These are phyloP conservation scores for Skeletonema marinoi DNA, from an alignment of 108 stramenopile genomes.

Conservation along the genomic window DNA sequence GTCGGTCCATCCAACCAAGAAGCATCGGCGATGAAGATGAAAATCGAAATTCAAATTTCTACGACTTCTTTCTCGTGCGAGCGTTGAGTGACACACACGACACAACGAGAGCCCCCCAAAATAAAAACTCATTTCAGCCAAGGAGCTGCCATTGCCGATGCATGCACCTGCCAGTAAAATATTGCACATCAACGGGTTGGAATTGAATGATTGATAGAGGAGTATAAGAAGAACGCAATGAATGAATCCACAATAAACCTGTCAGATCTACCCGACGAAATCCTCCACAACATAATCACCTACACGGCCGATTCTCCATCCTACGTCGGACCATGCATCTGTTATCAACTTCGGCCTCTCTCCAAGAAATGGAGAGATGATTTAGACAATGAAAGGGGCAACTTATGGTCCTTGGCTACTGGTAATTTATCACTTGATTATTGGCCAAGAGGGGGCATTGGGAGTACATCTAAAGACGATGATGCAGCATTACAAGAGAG, in stretches of 20 bases:
- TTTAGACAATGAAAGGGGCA: constrained; percentile 15
- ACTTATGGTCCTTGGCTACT: constrained; percentile 36
- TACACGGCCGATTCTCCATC: constrained; percentile 33
- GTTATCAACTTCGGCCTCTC: constrained; percentile 37
- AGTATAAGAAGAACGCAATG: background rate
- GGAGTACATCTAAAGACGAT: background rate
- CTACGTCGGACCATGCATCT: constrained; percentile 40
- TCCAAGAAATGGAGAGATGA: constrained; percentile 20
- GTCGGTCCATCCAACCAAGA: too few relatives aligned
- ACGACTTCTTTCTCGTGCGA: too few relatives aligned
- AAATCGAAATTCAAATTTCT: too few relatives aligned
- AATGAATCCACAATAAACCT: background rate
- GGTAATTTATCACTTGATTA: constrained; percentile 36
- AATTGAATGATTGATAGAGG: background rate
- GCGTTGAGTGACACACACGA: too few relatives aligned
- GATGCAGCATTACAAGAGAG: background rate
- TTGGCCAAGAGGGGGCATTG: background rate
- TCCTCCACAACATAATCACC: constrained; percentile 37
- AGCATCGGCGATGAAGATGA: too few relatives aligned
- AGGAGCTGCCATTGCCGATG: too few relatives aligned
- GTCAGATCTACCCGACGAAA: constrained; percentile 41
- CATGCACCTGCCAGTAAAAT: too few relatives aligned
- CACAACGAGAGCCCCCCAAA: too few relatives aligned
- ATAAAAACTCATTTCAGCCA: too few relatives aligned
- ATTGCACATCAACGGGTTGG: background rate